A percentile compares a stretch with the other conserved stretches of the same genome.
Evolutionary conservation across 192 early-diverging fungal species (phyloP).

Genomic region (Neocallimastix lanati): DNA sequence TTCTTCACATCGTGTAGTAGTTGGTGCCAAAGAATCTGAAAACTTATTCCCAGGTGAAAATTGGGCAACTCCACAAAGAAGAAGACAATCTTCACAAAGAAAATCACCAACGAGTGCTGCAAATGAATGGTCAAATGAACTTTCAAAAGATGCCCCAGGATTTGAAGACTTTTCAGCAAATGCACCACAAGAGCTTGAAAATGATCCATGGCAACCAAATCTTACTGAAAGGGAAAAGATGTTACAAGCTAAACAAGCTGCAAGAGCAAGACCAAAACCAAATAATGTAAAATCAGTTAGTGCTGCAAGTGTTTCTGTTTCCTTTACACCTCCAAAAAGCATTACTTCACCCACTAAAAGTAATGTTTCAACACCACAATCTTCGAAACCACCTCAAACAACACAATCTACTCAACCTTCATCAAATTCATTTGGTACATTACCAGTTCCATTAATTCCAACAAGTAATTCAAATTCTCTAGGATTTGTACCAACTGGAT

Average conservation of each 20-base stretch:
- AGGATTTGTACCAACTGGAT: too few species aligned
- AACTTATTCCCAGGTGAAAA: background rate
- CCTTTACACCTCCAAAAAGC: background rate
- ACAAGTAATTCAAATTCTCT: too few species aligned
- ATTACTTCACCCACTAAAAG: background rate
- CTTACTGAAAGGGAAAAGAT: background rate
- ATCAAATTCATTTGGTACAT: background rate
- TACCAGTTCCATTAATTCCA: background rate
- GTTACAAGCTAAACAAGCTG: background rate
- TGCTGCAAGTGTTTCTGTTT: too few species aligned
- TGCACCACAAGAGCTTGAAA: background rate
- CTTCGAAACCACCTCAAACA: background rate
- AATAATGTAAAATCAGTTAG: background rate
- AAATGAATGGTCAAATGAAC: background rate
- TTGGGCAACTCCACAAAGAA: background rate
- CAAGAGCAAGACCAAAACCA: background rate
- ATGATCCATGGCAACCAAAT: background rate
- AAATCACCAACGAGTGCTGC: background rate
- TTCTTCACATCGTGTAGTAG: background rate
- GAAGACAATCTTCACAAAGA: background rate
- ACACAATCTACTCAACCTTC: background rate
- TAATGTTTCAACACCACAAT: background rate
- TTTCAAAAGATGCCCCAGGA: background rate
- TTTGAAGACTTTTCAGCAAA: background rate
- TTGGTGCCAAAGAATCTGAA: background rate